These are phyloP conservation scores for Quercus berberidifolia DNA, from an alignment of 306 rosid species.

Conservation along the genomic window DNA sequence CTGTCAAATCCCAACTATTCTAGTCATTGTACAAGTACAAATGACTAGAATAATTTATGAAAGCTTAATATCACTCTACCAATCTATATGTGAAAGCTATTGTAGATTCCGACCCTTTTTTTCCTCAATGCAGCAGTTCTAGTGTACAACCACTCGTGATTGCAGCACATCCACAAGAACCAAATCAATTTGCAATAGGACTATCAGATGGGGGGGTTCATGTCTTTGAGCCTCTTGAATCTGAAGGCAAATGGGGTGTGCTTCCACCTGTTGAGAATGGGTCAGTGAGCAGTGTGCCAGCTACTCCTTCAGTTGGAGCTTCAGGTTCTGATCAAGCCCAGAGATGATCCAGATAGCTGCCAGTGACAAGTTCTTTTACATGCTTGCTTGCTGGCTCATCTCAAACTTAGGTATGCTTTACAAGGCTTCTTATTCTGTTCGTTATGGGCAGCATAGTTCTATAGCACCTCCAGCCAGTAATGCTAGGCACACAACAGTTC, in stretches of 20 bases:
- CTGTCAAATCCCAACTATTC: background rate
- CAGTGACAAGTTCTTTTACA: slow-evolving; percentile 74
- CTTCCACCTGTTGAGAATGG: slow-evolving; percentile 85
- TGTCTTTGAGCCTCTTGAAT: slow-evolving; percentile 89
- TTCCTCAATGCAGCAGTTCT: slow-evolving; percentile 42
- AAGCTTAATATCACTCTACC: background rate
- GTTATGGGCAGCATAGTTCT: background rate
- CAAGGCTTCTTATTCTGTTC: slow-evolving; percentile 1
- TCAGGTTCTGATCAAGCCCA: slow-evolving; percentile 79
- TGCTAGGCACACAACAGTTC: too few relatives aligned
- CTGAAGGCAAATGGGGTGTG: slow-evolving; percentile 93
- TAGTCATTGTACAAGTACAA: background rate
- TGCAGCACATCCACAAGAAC: slow-evolving; percentile 93
- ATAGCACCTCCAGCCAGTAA: too few relatives aligned
- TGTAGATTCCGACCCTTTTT: background rate
- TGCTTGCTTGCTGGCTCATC: slow-evolving; percentile 52
- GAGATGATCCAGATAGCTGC: slow-evolving; percentile 56
- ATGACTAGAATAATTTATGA: background rate
- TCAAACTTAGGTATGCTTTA: slow-evolving; percentile 37
- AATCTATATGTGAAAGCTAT: background rate
- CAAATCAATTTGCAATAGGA: slow-evolving; percentile 90
- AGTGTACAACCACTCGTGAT: slow-evolving; percentile 74
- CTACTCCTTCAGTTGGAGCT: slow-evolving; percentile 65
- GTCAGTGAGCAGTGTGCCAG: slow-evolving; percentile 61
- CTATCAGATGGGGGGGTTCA: slow-evolving; percentile 91